Conservation (phyloP, 495 filamentous ascomycete species). For the Penicillium steckii region DNA sequence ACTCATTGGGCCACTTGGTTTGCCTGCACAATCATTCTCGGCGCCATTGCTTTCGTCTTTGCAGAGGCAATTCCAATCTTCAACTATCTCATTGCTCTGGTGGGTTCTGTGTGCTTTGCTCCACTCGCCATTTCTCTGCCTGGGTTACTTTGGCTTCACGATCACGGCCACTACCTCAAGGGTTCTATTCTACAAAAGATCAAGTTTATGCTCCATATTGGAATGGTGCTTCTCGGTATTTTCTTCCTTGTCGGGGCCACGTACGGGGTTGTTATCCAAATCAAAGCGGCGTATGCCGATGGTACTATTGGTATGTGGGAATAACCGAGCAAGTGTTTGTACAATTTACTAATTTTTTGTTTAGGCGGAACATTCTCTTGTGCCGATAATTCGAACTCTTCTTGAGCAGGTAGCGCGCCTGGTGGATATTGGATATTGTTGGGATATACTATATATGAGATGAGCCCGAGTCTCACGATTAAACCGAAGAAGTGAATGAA, state of each 20-base stretch:
- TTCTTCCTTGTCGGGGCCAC: conserved; percentile 23
- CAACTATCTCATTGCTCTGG: conserved; percentile 53
- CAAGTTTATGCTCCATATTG: neutral
- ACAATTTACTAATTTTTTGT: neutral
- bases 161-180: conserved; percentile 26
- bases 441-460: too few species aligned
- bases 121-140: conserved; percentile 26
- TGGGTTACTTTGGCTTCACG: conserved; percentile 43
- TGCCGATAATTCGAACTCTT: conserved; percentile 13
- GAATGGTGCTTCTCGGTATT: conserved; percentile 12
- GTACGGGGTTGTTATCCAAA: conserved; percentile 18
- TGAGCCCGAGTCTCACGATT: too few species aligned
- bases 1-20: conserved; percentile 49
- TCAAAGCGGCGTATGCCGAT: conserved; percentile 12
- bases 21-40: conserved; percentile 48
- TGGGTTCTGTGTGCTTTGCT: conserved; percentile 31
- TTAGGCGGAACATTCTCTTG: conserved; percentile 12
- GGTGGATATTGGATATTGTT: too few species aligned
- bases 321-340: neutral
- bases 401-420: too few species aligned
- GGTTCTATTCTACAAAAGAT: conserved; percentile 10
- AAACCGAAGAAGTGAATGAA: too few species aligned
- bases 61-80: conserved; percentile 68
- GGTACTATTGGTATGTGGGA: conserved; percentile 18
- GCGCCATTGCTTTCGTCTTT: conserved; percentile 60